phyloP scores from a whole-genome alignment of 169 alveolate genomes.

The Plasmodium cynomolgi region DNA sequence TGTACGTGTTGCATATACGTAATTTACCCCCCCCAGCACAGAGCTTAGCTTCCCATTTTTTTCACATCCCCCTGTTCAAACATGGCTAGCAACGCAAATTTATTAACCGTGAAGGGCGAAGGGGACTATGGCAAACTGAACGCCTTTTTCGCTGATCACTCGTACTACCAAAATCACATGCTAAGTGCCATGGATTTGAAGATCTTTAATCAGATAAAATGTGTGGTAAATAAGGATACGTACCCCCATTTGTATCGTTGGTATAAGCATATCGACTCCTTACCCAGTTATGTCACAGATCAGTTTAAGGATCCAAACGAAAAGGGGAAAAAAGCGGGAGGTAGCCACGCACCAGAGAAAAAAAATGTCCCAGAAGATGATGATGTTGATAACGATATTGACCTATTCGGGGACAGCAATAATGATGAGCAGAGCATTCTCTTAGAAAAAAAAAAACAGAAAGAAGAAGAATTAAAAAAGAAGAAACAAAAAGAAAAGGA shows the following conservation, averaged over 20 bases:
- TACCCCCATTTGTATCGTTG: slow-evolving; percentile 73
- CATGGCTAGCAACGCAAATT: slow-evolving; percentile 53
- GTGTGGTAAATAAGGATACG: slow-evolving; percentile 20
- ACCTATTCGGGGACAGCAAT: slow-evolving; percentile 81
- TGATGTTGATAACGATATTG: slow-evolving; percentile 75
- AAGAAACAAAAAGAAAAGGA: slow-evolving; percentile 83
- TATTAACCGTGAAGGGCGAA: slow-evolving; percentile 64
- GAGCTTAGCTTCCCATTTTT: neutral
- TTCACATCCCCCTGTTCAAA: neutral
- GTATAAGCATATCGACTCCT: slow-evolving; percentile 52
- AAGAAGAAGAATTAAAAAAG: slow-evolving; percentile 86
- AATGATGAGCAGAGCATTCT: slow-evolving; percentile 79
- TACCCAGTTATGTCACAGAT: slow-evolving; percentile 19
- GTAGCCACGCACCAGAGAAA: slow-evolving; percentile 6
- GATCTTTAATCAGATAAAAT: slow-evolving; percentile 40
- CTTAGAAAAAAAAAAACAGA: slow-evolving; percentile 77
- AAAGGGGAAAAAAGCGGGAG: slow-evolving; percentile 12
- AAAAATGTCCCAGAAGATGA: slow-evolving; percentile 19
- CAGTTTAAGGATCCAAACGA: slow-evolving; percentile 18
- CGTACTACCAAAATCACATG: slow-evolving; percentile 38
- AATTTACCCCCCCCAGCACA: neutral
- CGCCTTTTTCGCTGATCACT: slow-evolving; percentile 32
- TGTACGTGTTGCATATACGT: neutral
- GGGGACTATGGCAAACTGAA: slow-evolving; percentile 45
- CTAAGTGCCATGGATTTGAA: slow-evolving; percentile 57